Evolutionary conservation across 2,329 filamentous ascomycete species (phyloP), one percentile per base, ranked within the genome.

Genomic region (Calycina herbarum): DNA sequence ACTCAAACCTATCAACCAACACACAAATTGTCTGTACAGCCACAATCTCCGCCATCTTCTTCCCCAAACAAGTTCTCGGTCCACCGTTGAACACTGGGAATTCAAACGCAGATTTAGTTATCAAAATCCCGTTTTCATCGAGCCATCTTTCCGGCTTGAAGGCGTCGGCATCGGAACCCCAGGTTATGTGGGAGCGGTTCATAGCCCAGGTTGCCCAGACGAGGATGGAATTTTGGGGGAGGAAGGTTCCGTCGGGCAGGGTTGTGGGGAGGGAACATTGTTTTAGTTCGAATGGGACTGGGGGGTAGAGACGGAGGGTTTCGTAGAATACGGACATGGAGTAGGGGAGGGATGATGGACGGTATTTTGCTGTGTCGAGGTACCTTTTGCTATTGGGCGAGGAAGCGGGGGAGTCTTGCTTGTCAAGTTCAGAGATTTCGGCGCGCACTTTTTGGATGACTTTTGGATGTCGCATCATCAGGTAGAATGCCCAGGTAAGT

Each of bases 51-150:
- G 87, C 87, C 86, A 89, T 89, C 70, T 82, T 85, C 78, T 85
- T 87, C 2, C 87, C 87, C 42, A 89, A 76, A 67, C 87, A 89
- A 2, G 80, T 80, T 45, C 87, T 79, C n/a, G 84, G 78, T 0
- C 87, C 87, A 20, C 86, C 87, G 70, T 89, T 88, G 74, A 89
- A 89, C 2, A 89, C 86, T 0, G 85, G 86, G 69, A 84, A 89
- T 74, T 88, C 86, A 17, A 80, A 81, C 1, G 83, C 78, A 62
- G 79, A 80, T 66, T 81, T 83, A 35, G 72, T 75, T 17, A 83
- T 72, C 2, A 83, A 68, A 35, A 77, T 79, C 0, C 77, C 79
- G 10, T 78, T 74, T 10, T 20, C 8, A 24, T 75, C 73, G 2
- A 89, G 75, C 83, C 86, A 89, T 56, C 87, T 78, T 61, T 83